Percentiles rank a stretch among this genome's conserved stretches.
Conservation (phyloP, 2,329 filamentous ascomycete genomes). For the Ophiostoma australiae region DNA sequence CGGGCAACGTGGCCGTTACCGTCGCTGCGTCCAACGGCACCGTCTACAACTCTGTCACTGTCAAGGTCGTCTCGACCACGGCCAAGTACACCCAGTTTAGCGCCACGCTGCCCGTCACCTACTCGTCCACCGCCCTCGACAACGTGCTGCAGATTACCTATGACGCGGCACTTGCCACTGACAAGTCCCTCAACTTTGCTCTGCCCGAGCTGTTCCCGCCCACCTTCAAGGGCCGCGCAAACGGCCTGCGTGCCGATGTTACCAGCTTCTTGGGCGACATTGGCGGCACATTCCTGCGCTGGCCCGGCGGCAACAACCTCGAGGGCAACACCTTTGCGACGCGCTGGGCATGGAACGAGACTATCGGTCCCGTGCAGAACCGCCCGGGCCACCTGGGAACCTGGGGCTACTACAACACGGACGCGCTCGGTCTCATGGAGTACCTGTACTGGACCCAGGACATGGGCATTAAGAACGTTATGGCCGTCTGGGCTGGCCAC, state of each 20-base stretch:
- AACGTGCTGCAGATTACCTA: constrained; percentile 1
- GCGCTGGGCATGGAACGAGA: constrained; percentile 8
- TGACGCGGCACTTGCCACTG: neutral
- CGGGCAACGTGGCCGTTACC: neutral
- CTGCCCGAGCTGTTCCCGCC: constrained; percentile 3
- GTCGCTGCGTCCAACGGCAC: neutral
- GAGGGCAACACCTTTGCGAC: constrained; percentile 1
- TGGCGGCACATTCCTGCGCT: constrained; percentile 5
- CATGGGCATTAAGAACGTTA: neutral
- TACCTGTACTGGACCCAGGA: constrained; percentile 11
- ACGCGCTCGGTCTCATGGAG: constrained; percentile 4
- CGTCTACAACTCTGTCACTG: neutral
- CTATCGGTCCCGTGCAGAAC: constrained; percentile 6
- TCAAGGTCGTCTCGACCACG: neutral
- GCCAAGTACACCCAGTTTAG: neutral
- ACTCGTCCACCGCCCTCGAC: neutral
- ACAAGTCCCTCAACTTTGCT: neutral
- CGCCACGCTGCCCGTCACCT: neutral
- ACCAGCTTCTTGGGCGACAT: neutral
- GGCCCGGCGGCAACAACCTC: constrained; percentile 6
- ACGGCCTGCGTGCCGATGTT: constrained; percentile 4
- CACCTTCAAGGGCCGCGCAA: neutral
- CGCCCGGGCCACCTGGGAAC: constrained; percentile 4
- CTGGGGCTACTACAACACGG: constrained; percentile 4
- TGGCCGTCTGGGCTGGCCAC: constrained; percentile 1